Conservation (phyloP, 2,329 filamentous ascomycete genomes). For the Teratosphaeria zuluensis region DNA sequence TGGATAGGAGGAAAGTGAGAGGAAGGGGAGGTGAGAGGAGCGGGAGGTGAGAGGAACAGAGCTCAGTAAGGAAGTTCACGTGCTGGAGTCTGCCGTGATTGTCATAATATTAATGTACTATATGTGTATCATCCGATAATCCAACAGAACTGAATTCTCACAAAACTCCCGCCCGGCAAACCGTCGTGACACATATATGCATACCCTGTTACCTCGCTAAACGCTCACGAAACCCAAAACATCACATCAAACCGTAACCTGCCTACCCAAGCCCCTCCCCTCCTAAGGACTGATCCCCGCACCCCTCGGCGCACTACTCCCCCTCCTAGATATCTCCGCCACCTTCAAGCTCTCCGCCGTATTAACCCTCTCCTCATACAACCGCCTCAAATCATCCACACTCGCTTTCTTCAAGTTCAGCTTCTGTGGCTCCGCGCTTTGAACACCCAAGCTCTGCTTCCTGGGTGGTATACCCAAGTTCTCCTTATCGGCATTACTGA, state of each 20-base stretch:
- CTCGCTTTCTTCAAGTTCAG: constrained; percentile 35
- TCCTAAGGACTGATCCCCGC: background rate
- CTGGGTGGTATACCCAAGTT: background rate
- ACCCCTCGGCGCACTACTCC: background rate
- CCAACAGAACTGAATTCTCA: background rate
- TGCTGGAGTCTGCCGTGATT: too few relatives aligned
- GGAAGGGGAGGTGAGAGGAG: too few relatives aligned
- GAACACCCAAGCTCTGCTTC: constrained; percentile 1
- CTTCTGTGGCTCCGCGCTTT: constrained; percentile 20
- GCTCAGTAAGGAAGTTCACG: too few relatives aligned
- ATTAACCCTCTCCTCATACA: constrained; percentile 40
- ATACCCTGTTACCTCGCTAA: background rate
- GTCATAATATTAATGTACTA: background rate
- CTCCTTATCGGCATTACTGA: background rate
- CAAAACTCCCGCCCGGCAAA: background rate
- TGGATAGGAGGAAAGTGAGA: too few relatives aligned
- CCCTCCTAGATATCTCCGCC: background rate
- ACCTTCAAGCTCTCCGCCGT: constrained; percentile 21
- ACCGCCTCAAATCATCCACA: constrained; percentile 37
- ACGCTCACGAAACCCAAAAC: background rate
- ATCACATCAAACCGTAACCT: background rate
- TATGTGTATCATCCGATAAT: background rate
- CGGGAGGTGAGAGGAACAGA: too few relatives aligned
- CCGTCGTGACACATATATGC: background rate
- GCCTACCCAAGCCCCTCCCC: background rate